Evolutionary conservation across 257 asterid species (phyloP), one percentile per base, ranked within the genome.

Genomic region (Coffea eugenioides): DNA sequence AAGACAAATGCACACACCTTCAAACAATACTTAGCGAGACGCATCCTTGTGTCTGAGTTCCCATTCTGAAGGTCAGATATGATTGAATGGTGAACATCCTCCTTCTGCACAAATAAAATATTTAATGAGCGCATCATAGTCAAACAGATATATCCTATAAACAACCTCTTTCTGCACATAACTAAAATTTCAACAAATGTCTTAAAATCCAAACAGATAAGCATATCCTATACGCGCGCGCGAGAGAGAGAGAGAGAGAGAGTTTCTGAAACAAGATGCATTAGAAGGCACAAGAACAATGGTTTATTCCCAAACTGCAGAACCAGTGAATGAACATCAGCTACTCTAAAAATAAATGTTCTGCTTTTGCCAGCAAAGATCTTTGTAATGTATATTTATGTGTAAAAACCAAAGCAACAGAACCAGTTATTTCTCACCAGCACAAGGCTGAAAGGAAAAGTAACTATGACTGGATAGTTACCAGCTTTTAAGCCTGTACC

Each of bases 31-130:
- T 92, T 98, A 82, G 98, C 99, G 76, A 93, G 97, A 79, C 98
- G 96, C 84, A 97, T 90, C 89, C 99, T 89, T 36, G 98, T 93
- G 85, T 95, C 99, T 57, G 98, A 69, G 86, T 90, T 93, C 61
- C 99, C 99, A 81, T 93, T 95, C 90, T 95, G 99, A 82, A 95
- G 98, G 85, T 95, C 99, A 57, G 99, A 91, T 88, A 95, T 95
- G 77, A 95, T 95, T 72, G 99, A 95, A 84, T 95, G 99, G 82
- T 95, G 99, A 67, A 95, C 99, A 87, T 93, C 99, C 90, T 95
- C 99, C 90, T 95, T 95, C 99, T 95, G 96, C 86, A 87, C 74
- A 74, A 23, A 69, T 11, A 48, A 77, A 83, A 69, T 34, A 39
- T 51, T 34, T 57, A 79, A 43, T 67, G 49, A 56, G 74, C 76